Conservation (phyloP, 1,284 basidiomycete species). For the Austroboletus novae-zelandiae region DNA sequence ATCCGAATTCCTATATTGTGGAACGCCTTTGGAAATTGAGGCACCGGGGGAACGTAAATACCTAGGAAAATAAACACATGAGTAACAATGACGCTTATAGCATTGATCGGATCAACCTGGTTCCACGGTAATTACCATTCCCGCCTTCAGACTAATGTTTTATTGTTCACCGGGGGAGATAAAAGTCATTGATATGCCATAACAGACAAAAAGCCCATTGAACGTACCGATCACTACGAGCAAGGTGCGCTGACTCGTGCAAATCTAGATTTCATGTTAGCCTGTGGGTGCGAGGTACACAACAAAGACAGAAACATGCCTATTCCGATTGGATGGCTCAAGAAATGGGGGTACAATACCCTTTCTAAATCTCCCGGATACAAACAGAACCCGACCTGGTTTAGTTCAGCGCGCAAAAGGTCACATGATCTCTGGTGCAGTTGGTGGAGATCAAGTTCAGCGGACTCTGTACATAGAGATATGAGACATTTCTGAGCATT, state of each 20-base stretch:
- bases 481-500: conserved; percentile 72
- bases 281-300: conserved; percentile 3
- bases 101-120: conserved; percentile 48
- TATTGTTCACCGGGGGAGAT: conserved; percentile 10
- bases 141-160: conserved; percentile 54
- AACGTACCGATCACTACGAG: conserved; percentile 42
- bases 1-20: conserved; percentile 89
- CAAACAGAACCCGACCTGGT: conserved; percentile 79
- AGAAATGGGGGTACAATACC: conserved; percentile 81
- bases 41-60: conserved; percentile 79
- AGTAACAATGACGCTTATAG: conserved; percentile 1
- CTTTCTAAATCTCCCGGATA: conserved; percentile 67
- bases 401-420: conserved; percentile 71
- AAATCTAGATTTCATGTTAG: conserved; percentile 52
- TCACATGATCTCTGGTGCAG: conserved; percentile 79
- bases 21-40: conserved; percentile 80
- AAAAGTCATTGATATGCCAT: conserved; percentile 3
- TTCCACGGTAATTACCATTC: conserved; percentile 88
- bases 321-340: conserved; percentile 85
- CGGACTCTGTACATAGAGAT: conserved; percentile 55
- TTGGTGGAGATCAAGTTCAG: conserved; percentile 63
- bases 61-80: conserved; percentile 38
- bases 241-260: conserved; percentile 67
- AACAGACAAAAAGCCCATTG: background rate
- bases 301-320: conserved; percentile 42